Base-by-base conservation (phyloP, 257 asterid species). In the Knoxia roxburghii region DNA sequence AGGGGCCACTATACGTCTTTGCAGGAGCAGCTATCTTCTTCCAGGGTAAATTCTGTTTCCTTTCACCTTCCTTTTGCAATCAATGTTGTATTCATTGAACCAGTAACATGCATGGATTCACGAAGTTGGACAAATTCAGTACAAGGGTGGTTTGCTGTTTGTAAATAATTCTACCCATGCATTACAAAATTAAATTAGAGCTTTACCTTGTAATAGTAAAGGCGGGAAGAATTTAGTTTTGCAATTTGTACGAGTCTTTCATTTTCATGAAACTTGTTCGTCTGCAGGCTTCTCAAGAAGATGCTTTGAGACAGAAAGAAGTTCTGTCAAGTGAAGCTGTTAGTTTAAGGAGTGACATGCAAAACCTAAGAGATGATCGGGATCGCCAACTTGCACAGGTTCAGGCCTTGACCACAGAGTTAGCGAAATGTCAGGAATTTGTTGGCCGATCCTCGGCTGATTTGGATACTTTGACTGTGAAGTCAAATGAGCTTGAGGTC, bases 301-400 rank as follows among this genome's bases (percentile, higher is more conserved):
- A 95, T 65, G 83, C 84, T 45, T 65, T 75, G 69, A 87, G 77
- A 72, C 95, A 84, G 81, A 95, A 89, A 75, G 95, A 95, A 79
- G 72, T 82, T 49, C 70, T 94, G 74, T 83, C 76, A 15, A 80
- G 61, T 80, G 98, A 94, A 81, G 90, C 85, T 56, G 80, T 79
- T 71, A 74, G 86, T 70, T 75, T 94, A 77, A 83, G 96, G 68
- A 74, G 73, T 53, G 99, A 95, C 68, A 39, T 91, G 71, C 95
- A 84, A 62, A 91, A 83, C 87, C 86, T 82, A 67, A 83, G 97
- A 73, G 96, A 85, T 50, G 98, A 91, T 49, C 96, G 95, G 30
- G 93, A 89, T 73, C 81, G 84, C 15, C 90, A 83, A 70, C 48
- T 80, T 74, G 68, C 55, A 43, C 88, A 80, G 56, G 96, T 81